Percentiles rank a stretch among this genome's conserved stretches.
Conservation (phyloP, 495 filamentous ascomycete genomes). For the Venustampulla echinocandica region DNA sequence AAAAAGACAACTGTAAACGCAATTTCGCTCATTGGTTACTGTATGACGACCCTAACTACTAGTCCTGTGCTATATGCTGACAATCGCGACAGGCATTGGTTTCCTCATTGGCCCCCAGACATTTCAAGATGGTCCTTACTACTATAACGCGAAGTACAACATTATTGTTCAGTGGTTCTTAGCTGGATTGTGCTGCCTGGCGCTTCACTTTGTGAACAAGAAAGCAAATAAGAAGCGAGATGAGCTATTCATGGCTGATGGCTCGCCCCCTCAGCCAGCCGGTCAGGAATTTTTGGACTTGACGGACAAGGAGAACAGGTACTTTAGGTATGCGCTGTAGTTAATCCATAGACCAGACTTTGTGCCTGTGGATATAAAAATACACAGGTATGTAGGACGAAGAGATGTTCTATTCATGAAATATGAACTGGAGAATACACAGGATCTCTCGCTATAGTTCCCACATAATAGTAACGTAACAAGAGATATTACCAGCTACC, state of each 20-base stretch:
- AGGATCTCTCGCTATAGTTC: too few species aligned
- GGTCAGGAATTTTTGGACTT: background rate
- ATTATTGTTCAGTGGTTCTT: background rate
- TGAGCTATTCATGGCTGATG: background rate
- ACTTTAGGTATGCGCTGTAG: background rate
- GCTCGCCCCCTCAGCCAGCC: background rate
- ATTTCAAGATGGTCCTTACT: background rate
- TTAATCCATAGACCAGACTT: too few species aligned
- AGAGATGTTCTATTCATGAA: too few species aligned
- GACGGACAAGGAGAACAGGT: background rate
- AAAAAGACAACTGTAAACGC: conserved; percentile 3
- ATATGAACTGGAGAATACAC: too few species aligned
- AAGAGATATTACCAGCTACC: too few species aligned
- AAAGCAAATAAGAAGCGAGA: background rate
- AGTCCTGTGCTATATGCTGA: too few species aligned
- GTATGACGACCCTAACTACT: too few species aligned
- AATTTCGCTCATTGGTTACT: background rate
- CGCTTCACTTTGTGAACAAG: background rate
- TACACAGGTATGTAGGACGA: too few species aligned
- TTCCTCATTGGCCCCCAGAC: background rate
- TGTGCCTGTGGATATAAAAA: too few species aligned
- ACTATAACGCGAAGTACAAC: background rate
- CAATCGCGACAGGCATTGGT: too few species aligned
- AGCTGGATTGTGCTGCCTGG: background rate
- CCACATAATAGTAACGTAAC: too few species aligned